phyloP scores from a whole-genome alignment of 192 early-diverging fungal species.

The Pecoramyces ruminantium region DNA sequence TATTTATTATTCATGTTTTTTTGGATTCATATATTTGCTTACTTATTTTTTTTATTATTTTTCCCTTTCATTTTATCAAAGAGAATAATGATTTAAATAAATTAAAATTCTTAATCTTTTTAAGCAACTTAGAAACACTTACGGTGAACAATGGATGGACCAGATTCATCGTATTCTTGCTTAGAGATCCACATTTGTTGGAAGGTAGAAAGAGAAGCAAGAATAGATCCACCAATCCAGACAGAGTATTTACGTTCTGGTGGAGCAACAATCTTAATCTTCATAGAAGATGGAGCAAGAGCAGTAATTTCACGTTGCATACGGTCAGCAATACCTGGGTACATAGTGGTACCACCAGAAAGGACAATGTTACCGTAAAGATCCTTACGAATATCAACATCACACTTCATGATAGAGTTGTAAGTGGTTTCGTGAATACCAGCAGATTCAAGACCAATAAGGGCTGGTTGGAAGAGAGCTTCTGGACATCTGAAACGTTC shows the following conservation, averaged over 20 bases:
- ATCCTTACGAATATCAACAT: conserved; percentile 82
- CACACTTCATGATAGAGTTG: conserved; percentile 94
- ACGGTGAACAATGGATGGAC: conserved; percentile 93
- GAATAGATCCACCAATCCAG: conserved; percentile 97
- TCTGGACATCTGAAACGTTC: conserved; percentile 76
- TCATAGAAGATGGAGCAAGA: conserved; percentile 85
- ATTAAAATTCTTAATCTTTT: too few species aligned
- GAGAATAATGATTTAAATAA: too few species aligned
- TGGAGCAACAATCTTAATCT: conserved; percentile 96
- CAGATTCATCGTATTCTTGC: conserved; percentile 96
- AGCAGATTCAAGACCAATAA: conserved; percentile 73
- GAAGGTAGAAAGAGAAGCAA: conserved; percentile 95
- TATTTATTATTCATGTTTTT: too few species aligned
- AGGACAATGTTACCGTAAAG: conserved; percentile 93
- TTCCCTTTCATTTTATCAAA: too few species aligned
- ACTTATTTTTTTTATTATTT: too few species aligned
- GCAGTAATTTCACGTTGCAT: conserved; percentile 96
- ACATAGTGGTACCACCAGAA: conserved; percentile 95
- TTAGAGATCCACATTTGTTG: conserved; percentile 98
- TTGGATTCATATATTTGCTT: too few species aligned
- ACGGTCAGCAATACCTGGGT: conserved; percentile 89
- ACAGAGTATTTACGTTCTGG: conserved; percentile 98
- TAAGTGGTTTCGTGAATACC: conserved; percentile 96
- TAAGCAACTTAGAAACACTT: conserved; percentile 70
- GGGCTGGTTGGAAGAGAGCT: conserved; percentile 90